Conservation (phyloP, 2,329 filamentous ascomycete genomes). For the Atkinsonella hypoxylon region DNA sequence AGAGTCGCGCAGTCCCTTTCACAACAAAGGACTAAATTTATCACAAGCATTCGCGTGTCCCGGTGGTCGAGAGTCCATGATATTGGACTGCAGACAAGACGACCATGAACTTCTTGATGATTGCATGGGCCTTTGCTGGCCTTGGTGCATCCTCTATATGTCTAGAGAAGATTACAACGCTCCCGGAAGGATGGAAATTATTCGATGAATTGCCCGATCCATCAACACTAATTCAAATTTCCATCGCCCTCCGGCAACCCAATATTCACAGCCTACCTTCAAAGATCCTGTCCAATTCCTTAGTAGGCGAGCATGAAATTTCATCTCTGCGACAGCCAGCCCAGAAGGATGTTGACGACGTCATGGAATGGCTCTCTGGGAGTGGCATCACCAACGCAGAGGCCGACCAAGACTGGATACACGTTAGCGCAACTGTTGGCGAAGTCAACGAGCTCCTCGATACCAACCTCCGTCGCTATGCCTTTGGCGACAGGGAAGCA, state of each 20-base stretch:
- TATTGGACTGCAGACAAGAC: slow-evolving; percentile 3
- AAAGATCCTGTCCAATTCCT: slow-evolving; percentile 12
- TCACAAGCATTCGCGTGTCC: neutral
- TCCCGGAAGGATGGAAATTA: slow-evolving; percentile 21
- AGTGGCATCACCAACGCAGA: slow-evolving; percentile 23
- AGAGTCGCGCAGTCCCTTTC: no score
- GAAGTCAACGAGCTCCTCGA: slow-evolving; percentile 28
- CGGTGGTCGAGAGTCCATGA: neutral
- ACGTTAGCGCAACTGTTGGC: slow-evolving; percentile 28
- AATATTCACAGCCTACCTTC: slow-evolving; percentile 15
- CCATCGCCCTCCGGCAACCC: slow-evolving; percentile 22
- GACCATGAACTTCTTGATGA: slow-evolving; percentile 8
- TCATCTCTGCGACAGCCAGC: slow-evolving; percentile 23
- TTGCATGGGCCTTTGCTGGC: slow-evolving; percentile 13
- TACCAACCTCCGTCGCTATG: slow-evolving; percentile 28
- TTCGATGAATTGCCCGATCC: slow-evolving; percentile 13
- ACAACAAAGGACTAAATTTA: neutral
- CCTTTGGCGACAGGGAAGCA: slow-evolving; percentile 23
- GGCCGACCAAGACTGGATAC: slow-evolving; percentile 28
- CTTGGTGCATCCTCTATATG: slow-evolving; percentile 13
- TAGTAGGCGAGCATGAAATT: slow-evolving; percentile 26
- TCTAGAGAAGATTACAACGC: slow-evolving; percentile 15
- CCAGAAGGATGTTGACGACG: slow-evolving; percentile 20
- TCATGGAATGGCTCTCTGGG: slow-evolving; percentile 30
- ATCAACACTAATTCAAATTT: slow-evolving; percentile 16